Evolutionary conservation across 768 basidiomycete genomes (phyloP).

Genomic region (Tylopilus vinaceipallidus): DNA sequence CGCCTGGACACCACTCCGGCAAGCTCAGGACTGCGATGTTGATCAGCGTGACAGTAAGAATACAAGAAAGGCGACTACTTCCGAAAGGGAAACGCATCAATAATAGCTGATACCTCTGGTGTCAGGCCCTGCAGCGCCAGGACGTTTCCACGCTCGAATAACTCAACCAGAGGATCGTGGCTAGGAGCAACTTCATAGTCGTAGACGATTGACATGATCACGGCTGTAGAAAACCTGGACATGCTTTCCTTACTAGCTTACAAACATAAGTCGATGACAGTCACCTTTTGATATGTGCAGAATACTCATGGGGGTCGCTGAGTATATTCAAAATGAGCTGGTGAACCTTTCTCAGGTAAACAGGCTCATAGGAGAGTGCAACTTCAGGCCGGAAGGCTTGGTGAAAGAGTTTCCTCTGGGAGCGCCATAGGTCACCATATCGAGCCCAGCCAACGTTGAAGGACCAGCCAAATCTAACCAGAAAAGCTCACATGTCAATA

Average conservation of each 20-base stretch:
- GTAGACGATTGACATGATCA: slow-evolving; percentile 41
- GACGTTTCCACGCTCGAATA: slow-evolving; percentile 34
- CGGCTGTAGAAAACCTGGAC: slow-evolving; percentile 32
- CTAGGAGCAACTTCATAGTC: slow-evolving; percentile 36
- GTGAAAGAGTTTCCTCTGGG: slow-evolving; percentile 20
- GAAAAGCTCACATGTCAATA: neutral
- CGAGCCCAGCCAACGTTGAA: slow-evolving; percentile 15
- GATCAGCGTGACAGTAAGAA: neutral
- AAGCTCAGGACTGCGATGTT: slow-evolving; percentile 17
- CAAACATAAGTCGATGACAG: neutral
- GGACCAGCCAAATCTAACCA: slow-evolving; percentile 17
- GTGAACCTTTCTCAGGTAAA: slow-evolving; percentile 17
- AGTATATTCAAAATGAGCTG: slow-evolving; percentile 18
- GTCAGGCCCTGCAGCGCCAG: slow-evolving; percentile 13
- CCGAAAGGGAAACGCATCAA: slow-evolving; percentile 23
- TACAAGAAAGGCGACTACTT: neutral
- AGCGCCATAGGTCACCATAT: slow-evolving; percentile 24
- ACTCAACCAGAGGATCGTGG: slow-evolving; percentile 37
- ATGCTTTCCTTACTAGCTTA: neutral
- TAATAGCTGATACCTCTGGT: slow-evolving; percentile 13
- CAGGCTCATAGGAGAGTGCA: slow-evolving; percentile 4
- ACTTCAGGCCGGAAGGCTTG: slow-evolving; percentile 22
- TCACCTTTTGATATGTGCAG: slow-evolving; percentile 9
- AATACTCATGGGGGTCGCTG: neutral
- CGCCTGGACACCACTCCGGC: slow-evolving; percentile 24